Evolutionary conservation across 2,329 filamentous ascomycete species (phyloP).

Genomic region (Trichoderma simmonsii): DNA sequence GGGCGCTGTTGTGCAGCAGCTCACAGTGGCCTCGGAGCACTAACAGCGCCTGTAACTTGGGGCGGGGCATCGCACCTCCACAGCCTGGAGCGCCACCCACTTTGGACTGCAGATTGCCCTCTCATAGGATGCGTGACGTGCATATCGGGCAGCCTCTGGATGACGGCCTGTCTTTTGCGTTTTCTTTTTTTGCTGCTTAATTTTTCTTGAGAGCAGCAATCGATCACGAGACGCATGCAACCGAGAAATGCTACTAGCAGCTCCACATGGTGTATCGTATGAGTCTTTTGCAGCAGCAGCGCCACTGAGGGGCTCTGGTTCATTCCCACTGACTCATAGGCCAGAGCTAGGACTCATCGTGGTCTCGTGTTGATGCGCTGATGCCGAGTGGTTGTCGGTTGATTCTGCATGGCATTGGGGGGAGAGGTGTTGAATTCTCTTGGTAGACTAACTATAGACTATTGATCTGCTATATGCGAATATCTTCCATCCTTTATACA

Average conservation of each 20-base stretch:
- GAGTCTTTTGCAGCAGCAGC: slow-evolving; percentile 5
- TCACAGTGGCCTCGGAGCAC: not conserved
- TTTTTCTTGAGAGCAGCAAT: not conserved
- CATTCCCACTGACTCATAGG: slow-evolving; percentile 9
- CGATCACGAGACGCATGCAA: slow-evolving; percentile 9
- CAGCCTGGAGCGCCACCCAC: slow-evolving; percentile 8
- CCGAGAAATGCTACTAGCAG: not conserved
- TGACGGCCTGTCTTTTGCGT: not conserved
- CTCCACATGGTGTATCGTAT: not conserved
- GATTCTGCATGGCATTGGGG: not conserved
- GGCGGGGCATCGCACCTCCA: slow-evolving; percentile 3
- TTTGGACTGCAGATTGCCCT: slow-evolving; percentile 4
- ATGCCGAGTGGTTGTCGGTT: not conserved
- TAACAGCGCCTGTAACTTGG: slow-evolving; percentile 4
- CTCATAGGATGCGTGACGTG: slow-evolving; percentile 8
- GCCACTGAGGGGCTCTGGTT: slow-evolving; percentile 7
- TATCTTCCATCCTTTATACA: not conserved
- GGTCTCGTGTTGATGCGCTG: not conserved
- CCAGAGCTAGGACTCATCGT: not conserved
- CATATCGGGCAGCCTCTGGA: slow-evolving; percentile 2
- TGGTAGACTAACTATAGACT: too few relatives aligned
- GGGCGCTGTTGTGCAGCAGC: slow-evolving; percentile 10
- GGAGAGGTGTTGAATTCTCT: not conserved
- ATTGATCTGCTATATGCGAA: not conserved
- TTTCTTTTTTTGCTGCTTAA: not conserved